Conservation (phyloP, 106 monocot species). For the Agapanthus africanus region DNA sequence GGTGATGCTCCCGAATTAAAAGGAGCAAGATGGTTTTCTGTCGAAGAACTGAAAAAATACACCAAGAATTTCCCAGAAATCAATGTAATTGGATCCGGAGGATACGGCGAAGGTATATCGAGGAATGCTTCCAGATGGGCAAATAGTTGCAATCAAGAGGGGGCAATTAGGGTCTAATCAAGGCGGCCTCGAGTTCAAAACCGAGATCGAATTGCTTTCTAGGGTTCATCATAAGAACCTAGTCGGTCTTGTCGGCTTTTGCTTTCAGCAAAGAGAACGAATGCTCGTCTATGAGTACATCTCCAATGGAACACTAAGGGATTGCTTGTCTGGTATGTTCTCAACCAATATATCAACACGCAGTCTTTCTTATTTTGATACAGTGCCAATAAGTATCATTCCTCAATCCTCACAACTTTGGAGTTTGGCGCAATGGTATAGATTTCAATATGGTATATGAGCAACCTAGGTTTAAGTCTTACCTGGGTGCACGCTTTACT, state of each 20-base stretch:
- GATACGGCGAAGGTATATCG: slow-evolving; percentile 70
- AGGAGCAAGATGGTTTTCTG: slow-evolving; percentile 31
- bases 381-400: too few species aligned
- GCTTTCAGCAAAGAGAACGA: slow-evolving; percentile 65
- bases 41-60: slow-evolving; percentile 32
- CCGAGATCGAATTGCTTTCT: slow-evolving; percentile 57
- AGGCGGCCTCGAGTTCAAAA: slow-evolving; percentile 54
- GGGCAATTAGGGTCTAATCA: slow-evolving; percentile 46
- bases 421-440: too few species aligned
- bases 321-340: slow-evolving; percentile 42
- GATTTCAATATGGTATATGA: too few species aligned
- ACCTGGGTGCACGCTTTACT: too few species aligned
- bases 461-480: too few species aligned
- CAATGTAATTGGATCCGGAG: slow-evolving; percentile 36
- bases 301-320: slow-evolving; percentile 54
- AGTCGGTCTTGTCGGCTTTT: slow-evolving; percentile 57
- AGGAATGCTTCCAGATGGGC: slow-evolving; percentile 36
- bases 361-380: too few species aligned
- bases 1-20: slow-evolving; percentile 30
- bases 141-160: slow-evolving; percentile 55
- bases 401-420: too few species aligned
- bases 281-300: slow-evolving; percentile 70
- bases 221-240: slow-evolving; percentile 74
- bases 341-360: not conserved
- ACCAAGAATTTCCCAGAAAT: slow-evolving; percentile 38